Base-by-base conservation (phyloP, 164 flowering plant species). In the Liquidambar formosana region DNA sequence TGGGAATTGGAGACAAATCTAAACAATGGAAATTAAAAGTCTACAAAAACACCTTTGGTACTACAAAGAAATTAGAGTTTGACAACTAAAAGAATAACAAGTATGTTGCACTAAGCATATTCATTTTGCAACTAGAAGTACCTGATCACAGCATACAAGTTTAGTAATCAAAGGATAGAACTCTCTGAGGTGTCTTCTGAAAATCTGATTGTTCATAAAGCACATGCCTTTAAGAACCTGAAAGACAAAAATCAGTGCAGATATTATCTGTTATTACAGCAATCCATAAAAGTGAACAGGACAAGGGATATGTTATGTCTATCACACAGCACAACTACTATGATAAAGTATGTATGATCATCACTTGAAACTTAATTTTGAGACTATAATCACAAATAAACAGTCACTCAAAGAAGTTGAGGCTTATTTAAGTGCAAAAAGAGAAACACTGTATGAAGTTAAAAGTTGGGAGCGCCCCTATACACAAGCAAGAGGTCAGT, bases 71-170 rank as follows among this genome's bases (percentile, higher is more conserved):
- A n/a, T n/a, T n/a, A n/a, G n/a, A n/a, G n/a, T n/a, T n/a, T n/a
- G n/a, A n/a, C n/a, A n/a, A n/a, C 2, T 3, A 10, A 33, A 13
- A 10, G 41, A n/a, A 33, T 26, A 33, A 16, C 41, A 33, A 33
- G 6, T 33, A 33, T 47, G n/a, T 64, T 64, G 8, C 19, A 53
- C 13, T 18, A 45, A 46, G 5, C 28, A 27, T 14, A 44, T 10
- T 22, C 44, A 52, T 52, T 47, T 13, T 26, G 61, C 45, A 65
- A 61, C 19, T 5, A 38, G 41, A 54, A 54, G 22, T 80, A 92
- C 99, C 98, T 96, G 98, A 73, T 96, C 97, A 69, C 94, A 93
- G 85, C 98, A 91, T 22, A 96, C 91, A 68, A 96, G 98, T 79
- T 88, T 96, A 16, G 97, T 89, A 61, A 96, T 85, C 78, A 85